These are phyloP conservation scores for Senna tora DNA, from an alignment of 306 rosid species.

Conservation along the genomic window DNA sequence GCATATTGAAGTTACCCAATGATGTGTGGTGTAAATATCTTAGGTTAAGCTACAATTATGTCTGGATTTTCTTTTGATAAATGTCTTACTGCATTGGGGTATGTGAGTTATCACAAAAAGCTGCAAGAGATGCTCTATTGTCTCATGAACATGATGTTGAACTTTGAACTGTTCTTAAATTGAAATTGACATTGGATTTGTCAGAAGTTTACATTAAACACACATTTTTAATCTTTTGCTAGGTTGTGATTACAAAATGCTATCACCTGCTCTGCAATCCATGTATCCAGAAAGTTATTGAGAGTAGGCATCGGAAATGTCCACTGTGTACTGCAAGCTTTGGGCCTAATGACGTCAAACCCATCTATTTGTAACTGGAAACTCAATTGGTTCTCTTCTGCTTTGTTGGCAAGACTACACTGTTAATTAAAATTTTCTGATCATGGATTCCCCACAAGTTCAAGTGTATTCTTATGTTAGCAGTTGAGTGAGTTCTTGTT, in stretches of 20 bases:
- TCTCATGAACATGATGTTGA: not conserved
- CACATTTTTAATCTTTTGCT: conserved; percentile 38
- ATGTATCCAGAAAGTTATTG: conserved; percentile 75
- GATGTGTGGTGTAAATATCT: not conserved
- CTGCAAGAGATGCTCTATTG: not conserved
- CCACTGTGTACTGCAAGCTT: conserved; percentile 80
- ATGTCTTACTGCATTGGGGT: conserved; percentile 6
- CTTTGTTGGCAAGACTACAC: conserved; percentile 31
- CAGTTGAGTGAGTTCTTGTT: conserved; percentile 39
- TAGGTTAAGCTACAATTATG: not conserved
- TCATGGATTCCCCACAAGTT: conserved; percentile 40
- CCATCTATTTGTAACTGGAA: conserved; percentile 74
- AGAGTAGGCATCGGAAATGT: conserved; percentile 89
- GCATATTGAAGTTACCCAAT: not conserved
- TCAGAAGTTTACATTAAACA: not conserved
- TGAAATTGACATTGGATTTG: not conserved
- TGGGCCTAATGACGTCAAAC: conserved; percentile 93
- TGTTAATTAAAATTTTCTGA: conserved; percentile 41
- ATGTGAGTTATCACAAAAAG: not conserved
- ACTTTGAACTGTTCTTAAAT: not conserved
- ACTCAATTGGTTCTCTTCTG: conserved; percentile 33
- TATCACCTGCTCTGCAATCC: conserved; percentile 94
- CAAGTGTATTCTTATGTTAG: conserved; percentile 47
- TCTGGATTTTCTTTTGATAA: not conserved
- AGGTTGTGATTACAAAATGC: conserved; percentile 99